These are phyloP conservation scores for Cyclostephanos invisitatus DNA, from an alignment of 108 stramenopile genomes.

Conservation along the genomic window DNA sequence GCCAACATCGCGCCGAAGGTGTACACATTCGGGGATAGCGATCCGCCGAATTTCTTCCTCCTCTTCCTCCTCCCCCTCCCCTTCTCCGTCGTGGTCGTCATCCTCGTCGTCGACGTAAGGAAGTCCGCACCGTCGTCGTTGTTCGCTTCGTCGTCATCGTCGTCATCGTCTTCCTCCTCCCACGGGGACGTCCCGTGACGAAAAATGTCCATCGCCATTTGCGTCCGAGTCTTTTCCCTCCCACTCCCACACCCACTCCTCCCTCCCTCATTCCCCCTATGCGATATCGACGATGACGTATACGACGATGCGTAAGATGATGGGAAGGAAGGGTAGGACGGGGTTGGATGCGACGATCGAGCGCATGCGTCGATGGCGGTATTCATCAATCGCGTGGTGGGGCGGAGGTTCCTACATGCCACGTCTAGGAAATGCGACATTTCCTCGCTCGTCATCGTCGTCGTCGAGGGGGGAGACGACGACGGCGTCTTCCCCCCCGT, in stretches of 20 bases:
- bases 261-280: neutral
- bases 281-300: neutral
- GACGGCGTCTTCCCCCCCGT: neutral
- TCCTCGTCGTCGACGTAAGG: neutral
- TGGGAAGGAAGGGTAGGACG: neutral
- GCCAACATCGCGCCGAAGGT: slow-evolving; percentile 78
- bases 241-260: too few relatives aligned
- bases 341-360: slow-evolving; percentile 53
- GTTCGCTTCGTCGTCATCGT: neutral
- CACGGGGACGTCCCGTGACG: slow-evolving; percentile 20
- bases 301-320: neutral
- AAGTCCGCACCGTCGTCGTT: neutral
- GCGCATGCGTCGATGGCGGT: slow-evolving; percentile 80
- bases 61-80: slow-evolving; percentile 8
- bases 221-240: slow-evolving; percentile 2
- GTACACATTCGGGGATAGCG: slow-evolving; percentile 69
- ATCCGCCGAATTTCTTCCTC: slow-evolving; percentile 10
- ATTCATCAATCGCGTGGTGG: slow-evolving; percentile 70
- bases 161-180: neutral
- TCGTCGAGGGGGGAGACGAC: neutral
- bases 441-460: neutral
- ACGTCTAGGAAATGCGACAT: neutral
- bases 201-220: slow-evolving; percentile 57
- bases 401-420: slow-evolving; percentile 17
- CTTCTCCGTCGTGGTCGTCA: neutral